Base-by-base conservation (phyloP, 1,284 basidiomycete genomes). In the Bondarzewia mesenterica region DNA sequence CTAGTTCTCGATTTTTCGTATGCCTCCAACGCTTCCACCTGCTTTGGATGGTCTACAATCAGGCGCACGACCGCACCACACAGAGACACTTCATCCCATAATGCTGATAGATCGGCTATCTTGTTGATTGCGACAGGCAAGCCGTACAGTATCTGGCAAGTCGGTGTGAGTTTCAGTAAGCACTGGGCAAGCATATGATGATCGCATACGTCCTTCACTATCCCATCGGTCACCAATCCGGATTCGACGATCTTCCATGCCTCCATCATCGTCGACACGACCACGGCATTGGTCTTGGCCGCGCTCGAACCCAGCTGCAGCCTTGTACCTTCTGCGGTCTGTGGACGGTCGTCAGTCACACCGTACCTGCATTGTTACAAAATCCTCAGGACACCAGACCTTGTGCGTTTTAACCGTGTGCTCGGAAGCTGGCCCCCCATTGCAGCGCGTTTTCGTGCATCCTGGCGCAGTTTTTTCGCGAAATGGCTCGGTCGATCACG, bases 391-490 rank as follows among this genome's bases (percentile, higher is more conserved):
- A 12, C 18, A 3, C 12, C 55, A 22, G 53, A 81, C 82, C 72
- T 85, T 91, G 69, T 88, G 85, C 10, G 89, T 89, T 66, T 93
- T 93, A 46, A 93, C 72, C n/a, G 63, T 93, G 91, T 5, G 82
- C 85, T 44, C 91, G 72, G 61, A 93, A 93, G 12, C 60, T 67
- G 23, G 85, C 80, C 5, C 81, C 82, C 72, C 82, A 82, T 39
- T 72, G 68, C 48, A 71, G 70, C 2, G 83, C 78, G 46, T 77
- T 81, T 42, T 70, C 60, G 53, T 84, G 80, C 81, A 93, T 89
- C 47, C 64, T 67, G 21, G 74, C 74, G 63, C 88, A 91, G 63
- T 93, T 93, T 23, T 70, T 64, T 36, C 74, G 74, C 62, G 91
- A 90, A 16, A 78, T 60, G 8, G 70, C 70, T 22, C 84, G 75